Conservation (phyloP, 1,284 basidiomycete genomes). For the Cryptococcus sp. region DNA sequence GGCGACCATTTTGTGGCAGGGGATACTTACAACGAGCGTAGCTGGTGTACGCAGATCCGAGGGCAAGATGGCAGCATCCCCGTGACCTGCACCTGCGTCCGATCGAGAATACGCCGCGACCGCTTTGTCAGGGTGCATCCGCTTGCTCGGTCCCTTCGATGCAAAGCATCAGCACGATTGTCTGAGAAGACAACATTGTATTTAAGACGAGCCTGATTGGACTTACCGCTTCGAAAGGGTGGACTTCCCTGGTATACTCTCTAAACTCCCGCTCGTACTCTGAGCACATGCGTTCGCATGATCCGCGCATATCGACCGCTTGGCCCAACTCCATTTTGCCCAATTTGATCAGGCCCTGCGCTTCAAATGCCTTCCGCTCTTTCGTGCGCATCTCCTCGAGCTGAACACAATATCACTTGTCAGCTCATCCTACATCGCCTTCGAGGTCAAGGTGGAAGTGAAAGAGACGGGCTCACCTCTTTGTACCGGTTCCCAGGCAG, state of each 20-base stretch:
- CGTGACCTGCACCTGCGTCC: conserved; percentile 63
- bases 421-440: background rate
- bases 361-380: conserved; percentile 76
- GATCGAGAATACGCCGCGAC: conserved; percentile 96
- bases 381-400: conserved; percentile 62
- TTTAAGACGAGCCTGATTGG: background rate
- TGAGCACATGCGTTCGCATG: conserved; percentile 91
- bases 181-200: too few species aligned
- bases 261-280: conserved; percentile 88
- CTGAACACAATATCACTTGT: conserved; percentile 32
- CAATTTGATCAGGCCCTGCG: conserved; percentile 82
- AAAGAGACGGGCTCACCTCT: conserved; percentile 34
- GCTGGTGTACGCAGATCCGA: conserved; percentile 87
- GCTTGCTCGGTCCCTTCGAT: conserved; percentile 53
- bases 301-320: conserved; percentile 86
- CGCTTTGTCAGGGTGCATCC: conserved; percentile 80
- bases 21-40: conserved; percentile 68
- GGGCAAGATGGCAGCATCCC: conserved; percentile 65
- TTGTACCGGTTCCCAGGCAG: conserved; percentile 51
- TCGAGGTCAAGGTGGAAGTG: background rate
- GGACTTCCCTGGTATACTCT: conserved; percentile 85
- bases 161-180: too few species aligned
- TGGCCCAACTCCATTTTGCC: conserved; percentile 79
- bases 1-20: conserved; percentile 4
- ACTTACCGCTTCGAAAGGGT: conserved; percentile 81